These are phyloP conservation scores for Pseudocercospora crystallina DNA, from an alignment of 2,329 filamentous ascomycete genomes.

Conservation along the genomic window DNA sequence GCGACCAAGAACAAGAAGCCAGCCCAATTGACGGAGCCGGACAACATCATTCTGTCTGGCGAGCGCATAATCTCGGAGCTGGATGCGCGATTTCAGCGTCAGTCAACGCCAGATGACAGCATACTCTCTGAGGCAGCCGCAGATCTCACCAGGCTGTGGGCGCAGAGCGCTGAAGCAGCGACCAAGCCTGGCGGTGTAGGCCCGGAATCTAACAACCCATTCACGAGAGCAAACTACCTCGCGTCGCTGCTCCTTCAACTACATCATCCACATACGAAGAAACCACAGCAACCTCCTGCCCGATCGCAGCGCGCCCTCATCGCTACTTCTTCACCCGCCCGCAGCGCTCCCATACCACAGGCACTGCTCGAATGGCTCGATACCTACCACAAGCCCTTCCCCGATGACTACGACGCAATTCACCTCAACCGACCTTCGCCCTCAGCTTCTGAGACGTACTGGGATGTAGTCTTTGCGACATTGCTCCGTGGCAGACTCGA, in stretches of 20 bases:
- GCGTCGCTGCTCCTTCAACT: slow-evolving; percentile 75
- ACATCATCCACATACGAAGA: slow-evolving; percentile 62
- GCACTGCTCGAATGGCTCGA: slow-evolving; percentile 82
- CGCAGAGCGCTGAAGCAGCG: slow-evolving; percentile 21
- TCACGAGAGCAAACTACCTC: slow-evolving; percentile 76
- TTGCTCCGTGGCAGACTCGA: slow-evolving; percentile 73
- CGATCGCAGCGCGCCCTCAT: slow-evolving; percentile 13
- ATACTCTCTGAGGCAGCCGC: slow-evolving; percentile 25
- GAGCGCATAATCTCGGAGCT: slow-evolving; percentile 63
- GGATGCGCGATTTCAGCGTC: slow-evolving; percentile 34
- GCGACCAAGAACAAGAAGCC: slow-evolving; percentile 55
- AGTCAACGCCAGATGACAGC: slow-evolving; percentile 20
- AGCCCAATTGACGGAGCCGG: slow-evolving; percentile 65
- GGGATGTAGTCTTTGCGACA: slow-evolving; percentile 76
- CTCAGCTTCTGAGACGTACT: slow-evolving; percentile 74
- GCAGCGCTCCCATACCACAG: slow-evolving; percentile 58
- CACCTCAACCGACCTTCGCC: slow-evolving; percentile 67
- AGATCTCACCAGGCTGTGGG: slow-evolving; percentile 32
- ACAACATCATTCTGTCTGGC: slow-evolving; percentile 70
- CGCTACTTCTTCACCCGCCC: slow-evolving; percentile 39
- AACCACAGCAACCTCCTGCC: slow-evolving; percentile 19
- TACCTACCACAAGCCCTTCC: slow-evolving; percentile 70
- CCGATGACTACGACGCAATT: slow-evolving; percentile 66
- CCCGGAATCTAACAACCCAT: slow-evolving; percentile 54
- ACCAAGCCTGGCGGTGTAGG: slow-evolving; percentile 36